Evolutionary conservation across 1,139 yeast genomes (phyloP), one percentile per base, ranked within the genome.

Genomic region (Hemisphaericaspora xylanilytica): DNA sequence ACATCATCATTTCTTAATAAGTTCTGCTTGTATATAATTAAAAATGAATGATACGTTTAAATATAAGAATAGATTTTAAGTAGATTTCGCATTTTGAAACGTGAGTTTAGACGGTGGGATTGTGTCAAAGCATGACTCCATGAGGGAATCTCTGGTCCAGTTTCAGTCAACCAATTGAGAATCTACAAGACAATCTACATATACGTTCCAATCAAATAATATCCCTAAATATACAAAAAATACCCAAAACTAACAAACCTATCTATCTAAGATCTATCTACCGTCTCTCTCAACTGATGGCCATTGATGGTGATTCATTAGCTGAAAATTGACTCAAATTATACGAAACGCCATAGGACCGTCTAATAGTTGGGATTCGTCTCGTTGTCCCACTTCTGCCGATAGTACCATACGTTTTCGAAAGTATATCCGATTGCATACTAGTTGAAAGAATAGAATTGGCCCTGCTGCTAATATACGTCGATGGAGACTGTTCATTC

Each of bases 371-470:
- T 5, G 44, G 34, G 18, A 11, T 17, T 9, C 28, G 14, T 25
- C 28, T 25, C 10, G 16, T 11, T 3, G 22, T 33, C 24, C 29
- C 31, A 29, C 30, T 37, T 22, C 33, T 33, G 14, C 18, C 13
- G 14, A 45, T 41, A 5, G 48, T 42, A 20, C 47, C 48, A 22
- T 45, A 45, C 14, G 38, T 39, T 26, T 41, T 44, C 3, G 38
- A 32, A 8, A 37, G 26, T 4, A 31, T 22, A 14, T 38, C 42
- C 1, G 42, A 36, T 8, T 32, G 38, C 31, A 27, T 38, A 26
- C 33, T 36, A 12, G 28, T 33, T 6, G 28, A 22, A 12, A 29
- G 15, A 29, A 38, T 27, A 10, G 39, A 39, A 31, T 33, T 30
- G 13, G 42, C 15, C 7, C 31, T 25, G 2, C 21, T 5, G 3